phyloP scores from a whole-genome alignment of 129 eudicot species.

The Flaveria sonorensis region DNA sequence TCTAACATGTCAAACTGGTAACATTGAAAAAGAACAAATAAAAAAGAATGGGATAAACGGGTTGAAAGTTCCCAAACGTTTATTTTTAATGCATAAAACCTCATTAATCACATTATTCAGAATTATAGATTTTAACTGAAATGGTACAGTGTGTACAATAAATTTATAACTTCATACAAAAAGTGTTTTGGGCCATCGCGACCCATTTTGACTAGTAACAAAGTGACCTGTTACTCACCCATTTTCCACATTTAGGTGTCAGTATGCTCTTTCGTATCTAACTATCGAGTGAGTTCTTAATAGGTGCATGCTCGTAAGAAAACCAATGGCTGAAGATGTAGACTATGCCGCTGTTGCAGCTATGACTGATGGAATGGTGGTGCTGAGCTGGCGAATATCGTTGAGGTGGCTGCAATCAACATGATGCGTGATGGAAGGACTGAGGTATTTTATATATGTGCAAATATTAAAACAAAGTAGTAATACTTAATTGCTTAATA shows the following conservation, averaged over 20 bases:
- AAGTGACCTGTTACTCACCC: background rate
- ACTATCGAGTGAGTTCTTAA: background rate
- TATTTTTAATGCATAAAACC: background rate
- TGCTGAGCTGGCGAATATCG: slow-evolving; percentile 88
- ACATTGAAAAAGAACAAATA: background rate
- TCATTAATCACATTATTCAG: background rate
- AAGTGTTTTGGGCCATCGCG: background rate
- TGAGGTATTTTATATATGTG: slow-evolving; percentile 55
- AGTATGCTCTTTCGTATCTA: background rate
- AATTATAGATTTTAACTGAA: background rate
- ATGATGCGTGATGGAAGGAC: slow-evolving; percentile 95
- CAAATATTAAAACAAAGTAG: background rate
- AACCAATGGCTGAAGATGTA: slow-evolving; percentile 90
- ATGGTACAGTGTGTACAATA: background rate
- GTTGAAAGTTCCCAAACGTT: background rate
- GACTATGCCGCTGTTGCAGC: slow-evolving; percentile 89
- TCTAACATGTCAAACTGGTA: background rate
- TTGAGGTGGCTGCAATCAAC: slow-evolving; percentile 85
- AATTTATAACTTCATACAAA: background rate
- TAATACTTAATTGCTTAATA: background rate
- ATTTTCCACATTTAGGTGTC: background rate
- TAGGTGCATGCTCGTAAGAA: slow-evolving; percentile 99
- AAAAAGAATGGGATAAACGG: background rate
- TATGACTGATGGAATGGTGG: slow-evolving; percentile 95
- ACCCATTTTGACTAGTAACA: background rate